Evolutionary conservation across 164 flowering plant species (phyloP).

Genomic region (Annona squamosa): DNA sequence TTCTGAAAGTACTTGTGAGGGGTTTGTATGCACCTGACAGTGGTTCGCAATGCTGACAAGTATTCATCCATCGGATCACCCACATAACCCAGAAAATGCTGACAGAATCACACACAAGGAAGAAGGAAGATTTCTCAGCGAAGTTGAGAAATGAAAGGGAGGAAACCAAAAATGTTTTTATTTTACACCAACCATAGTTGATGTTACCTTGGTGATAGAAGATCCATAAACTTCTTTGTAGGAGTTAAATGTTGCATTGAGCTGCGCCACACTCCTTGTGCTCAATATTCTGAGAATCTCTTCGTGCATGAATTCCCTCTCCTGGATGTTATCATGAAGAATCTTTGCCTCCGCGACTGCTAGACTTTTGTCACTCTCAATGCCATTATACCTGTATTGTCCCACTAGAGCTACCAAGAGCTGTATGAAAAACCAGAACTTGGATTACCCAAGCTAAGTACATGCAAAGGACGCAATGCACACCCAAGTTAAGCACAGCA

Average conservation of each 20-base stretch:
- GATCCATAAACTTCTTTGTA: conserved; percentile 50
- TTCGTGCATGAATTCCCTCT: conserved; percentile 52
- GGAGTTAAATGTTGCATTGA: conserved; percentile 61
- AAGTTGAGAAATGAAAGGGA: neutral
- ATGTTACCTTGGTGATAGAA: conserved; percentile 63
- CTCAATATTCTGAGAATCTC: conserved; percentile 58
- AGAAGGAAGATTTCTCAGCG: neutral
- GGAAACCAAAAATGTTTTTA: neutral
- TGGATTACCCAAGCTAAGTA: too few species aligned
- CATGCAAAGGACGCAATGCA: neutral
- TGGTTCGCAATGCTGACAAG: conserved; percentile 37
- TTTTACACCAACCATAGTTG: neutral
- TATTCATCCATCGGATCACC: conserved; percentile 41
- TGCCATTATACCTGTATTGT: conserved; percentile 43
- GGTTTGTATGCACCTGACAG: conserved; percentile 48
- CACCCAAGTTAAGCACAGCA: too few species aligned
- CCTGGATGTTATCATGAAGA: conserved; percentile 30
- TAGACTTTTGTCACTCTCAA: conserved; percentile 44
- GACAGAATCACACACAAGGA: neutral
- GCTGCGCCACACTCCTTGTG: conserved; percentile 78
- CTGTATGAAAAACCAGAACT: conserved; percentile 16
- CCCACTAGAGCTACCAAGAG: conserved; percentile 37
- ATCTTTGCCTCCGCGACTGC: conserved; percentile 63
- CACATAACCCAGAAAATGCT: conserved; percentile 2
- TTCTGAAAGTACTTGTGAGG: conserved; percentile 66